These are phyloP conservation scores for Ustilago loliicola DNA, from an alignment of 1,284 basidiomycete species.

Conservation along the genomic window DNA sequence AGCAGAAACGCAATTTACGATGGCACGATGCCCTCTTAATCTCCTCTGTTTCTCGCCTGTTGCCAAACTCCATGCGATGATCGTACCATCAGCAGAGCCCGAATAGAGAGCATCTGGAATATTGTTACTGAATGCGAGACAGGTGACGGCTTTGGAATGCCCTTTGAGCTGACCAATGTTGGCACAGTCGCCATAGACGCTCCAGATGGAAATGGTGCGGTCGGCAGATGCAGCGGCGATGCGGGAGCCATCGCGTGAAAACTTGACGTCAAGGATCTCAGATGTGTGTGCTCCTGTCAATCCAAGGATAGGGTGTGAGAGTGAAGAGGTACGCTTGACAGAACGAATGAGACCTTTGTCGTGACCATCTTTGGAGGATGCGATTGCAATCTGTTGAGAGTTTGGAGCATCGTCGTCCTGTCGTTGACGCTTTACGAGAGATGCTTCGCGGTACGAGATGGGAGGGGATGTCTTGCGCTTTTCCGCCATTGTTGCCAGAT, in stretches of 20 bases:
- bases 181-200: conserved; percentile 62
- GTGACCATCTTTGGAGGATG: conserved; percentile 54
- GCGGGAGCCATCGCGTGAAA: conserved; percentile 60
- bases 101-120: conserved; percentile 56
- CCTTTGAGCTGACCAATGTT: conserved; percentile 67
- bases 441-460: conserved; percentile 38
- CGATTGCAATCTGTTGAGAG: conserved; percentile 53
- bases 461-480: conserved; percentile 64
- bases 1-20: conserved; percentile 66
- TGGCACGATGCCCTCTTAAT: conserved; percentile 63
- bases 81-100: conserved; percentile 68
- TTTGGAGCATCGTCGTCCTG: conserved; percentile 40
- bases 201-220: conserved; percentile 67
- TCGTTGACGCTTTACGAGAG: conserved; percentile 61
- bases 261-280: conserved; percentile 65
- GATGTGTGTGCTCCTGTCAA: conserved; percentile 63
- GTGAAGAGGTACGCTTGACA: conserved; percentile 60
- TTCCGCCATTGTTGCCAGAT: conserved; percentile 52
- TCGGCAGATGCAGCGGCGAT: conserved; percentile 66
- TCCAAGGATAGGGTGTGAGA: conserved; percentile 60
- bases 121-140: conserved; percentile 56
- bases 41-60: conserved; percentile 64
- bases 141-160: conserved; percentile 66
- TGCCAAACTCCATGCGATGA: conserved; percentile 62
- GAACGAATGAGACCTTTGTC: conserved; percentile 59